Percentiles rank a stretch among this genome's conserved stretches.
These are phyloP conservation scores for Ettlia oleoabundans DNA, from an alignment of 139 green algal genomes.

Conservation along the genomic window DNA sequence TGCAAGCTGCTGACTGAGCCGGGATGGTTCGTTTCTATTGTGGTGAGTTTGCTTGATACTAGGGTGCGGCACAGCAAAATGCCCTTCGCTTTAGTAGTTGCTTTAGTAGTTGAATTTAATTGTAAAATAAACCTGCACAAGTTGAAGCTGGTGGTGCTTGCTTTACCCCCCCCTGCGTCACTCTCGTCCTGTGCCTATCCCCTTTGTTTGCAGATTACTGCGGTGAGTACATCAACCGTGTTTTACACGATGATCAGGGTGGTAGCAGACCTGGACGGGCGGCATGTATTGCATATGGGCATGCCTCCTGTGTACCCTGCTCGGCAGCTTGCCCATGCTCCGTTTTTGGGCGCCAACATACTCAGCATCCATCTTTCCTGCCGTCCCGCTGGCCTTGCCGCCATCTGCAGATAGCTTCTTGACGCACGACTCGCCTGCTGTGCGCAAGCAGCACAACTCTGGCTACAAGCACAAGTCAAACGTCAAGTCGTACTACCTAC, in stretches of 20 bases:
- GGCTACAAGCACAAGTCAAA: conserved; percentile 98
- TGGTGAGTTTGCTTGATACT: background rate
- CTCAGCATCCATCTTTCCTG: background rate
- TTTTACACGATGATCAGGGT: conserved; percentile 63
- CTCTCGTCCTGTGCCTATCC: too few relatives aligned
- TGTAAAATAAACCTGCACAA: too few relatives aligned
- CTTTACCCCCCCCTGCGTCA: background rate
- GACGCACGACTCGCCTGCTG: conserved; percentile 74
- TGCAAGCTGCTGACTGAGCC: too few relatives aligned
- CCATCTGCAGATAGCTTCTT: background rate
- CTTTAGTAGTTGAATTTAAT: too few relatives aligned
- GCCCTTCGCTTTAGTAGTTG: too few relatives aligned
- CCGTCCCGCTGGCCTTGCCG: background rate
- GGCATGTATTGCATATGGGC: too few relatives aligned
- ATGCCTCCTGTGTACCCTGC: too few relatives aligned
- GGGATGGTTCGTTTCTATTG: conserved; percentile 30
- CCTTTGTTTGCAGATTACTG: conserved; percentile 41
- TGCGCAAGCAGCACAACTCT: conserved; percentile 95
- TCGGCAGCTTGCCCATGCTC: too few relatives aligned
- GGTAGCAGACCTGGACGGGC: background rate
- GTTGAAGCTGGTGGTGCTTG: background rate
- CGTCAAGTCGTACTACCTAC: conserved; percentile 93
- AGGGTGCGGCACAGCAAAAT: too few relatives aligned
- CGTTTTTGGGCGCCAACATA: too few relatives aligned
- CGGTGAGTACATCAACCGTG: too few relatives aligned